Percentiles rank a stretch among this genome's conserved stretches.
Evolutionary conservation across 2,329 filamentous ascomycete species (phyloP).

Genomic region (Thelonectria blattea): DNA sequence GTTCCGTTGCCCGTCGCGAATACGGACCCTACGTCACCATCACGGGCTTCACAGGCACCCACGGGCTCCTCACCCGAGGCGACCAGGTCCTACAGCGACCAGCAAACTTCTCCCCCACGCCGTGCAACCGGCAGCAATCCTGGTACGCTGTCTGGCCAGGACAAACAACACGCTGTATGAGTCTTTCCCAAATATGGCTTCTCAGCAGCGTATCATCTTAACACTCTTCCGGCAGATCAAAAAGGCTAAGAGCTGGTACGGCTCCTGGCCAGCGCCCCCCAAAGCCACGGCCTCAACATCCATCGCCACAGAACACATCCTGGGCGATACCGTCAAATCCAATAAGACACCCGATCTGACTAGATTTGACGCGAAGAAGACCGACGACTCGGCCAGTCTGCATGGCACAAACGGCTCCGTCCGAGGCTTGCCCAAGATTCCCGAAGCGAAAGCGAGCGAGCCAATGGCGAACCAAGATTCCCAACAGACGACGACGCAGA

Average conservation of each 20-base stretch:
- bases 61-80: conserved; percentile 26
- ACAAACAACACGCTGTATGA: conserved; percentile 28
- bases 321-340: conserved; percentile 60
- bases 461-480: conserved; percentile 23
- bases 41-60: conserved; percentile 36
- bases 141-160: conserved; percentile 11
- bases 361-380: conserved; percentile 55
- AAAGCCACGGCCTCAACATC: conserved; percentile 66
- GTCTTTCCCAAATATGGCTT: not conserved
- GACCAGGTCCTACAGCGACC: conserved; percentile 24
- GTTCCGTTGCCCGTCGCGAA: conserved; percentile 24
- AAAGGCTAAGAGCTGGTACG: conserved; percentile 67
- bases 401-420: conserved; percentile 35
- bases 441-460: conserved; percentile 33
- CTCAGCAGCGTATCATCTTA: not conserved
- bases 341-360: conserved; percentile 55
- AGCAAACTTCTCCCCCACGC: conserved; percentile 24
- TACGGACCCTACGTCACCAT: conserved; percentile 37
- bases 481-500: conserved; percentile 20
- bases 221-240: conserved; percentile 47
- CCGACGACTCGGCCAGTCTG: conserved; percentile 42
- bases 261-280: conserved; percentile 61
- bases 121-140: conserved; percentile 21
- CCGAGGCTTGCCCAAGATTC: conserved; percentile 34
- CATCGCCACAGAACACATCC: conserved; percentile 65